Evolutionary conservation across 1,284 basidiomycete species (phyloP).

Genomic region (Heterobasidion parviporum): DNA sequence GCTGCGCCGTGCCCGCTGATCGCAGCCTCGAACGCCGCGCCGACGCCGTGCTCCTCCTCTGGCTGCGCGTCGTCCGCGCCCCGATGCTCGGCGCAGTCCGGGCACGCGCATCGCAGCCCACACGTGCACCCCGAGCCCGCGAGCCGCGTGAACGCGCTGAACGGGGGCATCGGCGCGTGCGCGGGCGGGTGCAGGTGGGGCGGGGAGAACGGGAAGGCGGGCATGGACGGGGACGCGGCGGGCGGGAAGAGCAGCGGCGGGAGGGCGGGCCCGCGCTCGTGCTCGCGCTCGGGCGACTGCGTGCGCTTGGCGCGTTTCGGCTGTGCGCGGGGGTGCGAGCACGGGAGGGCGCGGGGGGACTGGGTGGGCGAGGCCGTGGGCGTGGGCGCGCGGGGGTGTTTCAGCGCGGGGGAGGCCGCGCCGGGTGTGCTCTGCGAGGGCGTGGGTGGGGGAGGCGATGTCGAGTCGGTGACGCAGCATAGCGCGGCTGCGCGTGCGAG

Average conservation of each 20-base stretch:
- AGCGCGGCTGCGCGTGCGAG: slow-evolving; percentile 40
- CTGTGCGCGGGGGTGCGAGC: background rate
- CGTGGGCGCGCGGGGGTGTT: background rate
- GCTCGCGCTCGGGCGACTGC: slow-evolving; percentile 5
- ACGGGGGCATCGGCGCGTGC: slow-evolving; percentile 38
- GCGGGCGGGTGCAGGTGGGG: slow-evolving; percentile 1
- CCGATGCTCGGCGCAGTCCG: slow-evolving; percentile 57
- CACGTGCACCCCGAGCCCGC: slow-evolving; percentile 60
- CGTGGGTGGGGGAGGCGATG: background rate
- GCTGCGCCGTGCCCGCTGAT: background rate
- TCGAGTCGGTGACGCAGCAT: slow-evolving; percentile 9
- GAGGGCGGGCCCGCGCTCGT: slow-evolving; percentile 24
- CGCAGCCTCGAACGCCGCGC: background rate
- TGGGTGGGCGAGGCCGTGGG: background rate
- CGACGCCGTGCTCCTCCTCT: slow-evolving; percentile 18
- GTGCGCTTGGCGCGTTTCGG: background rate
- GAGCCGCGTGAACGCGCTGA: slow-evolving; percentile 43
- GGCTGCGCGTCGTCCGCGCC: slow-evolving; percentile 16
- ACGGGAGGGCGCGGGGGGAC: background rate
- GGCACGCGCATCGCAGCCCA: slow-evolving; percentile 54
- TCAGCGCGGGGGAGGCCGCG: background rate
- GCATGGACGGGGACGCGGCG: slow-evolving; percentile 8
- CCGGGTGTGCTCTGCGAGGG: background rate
- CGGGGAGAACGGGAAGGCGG: background rate
- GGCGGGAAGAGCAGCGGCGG: slow-evolving; percentile 29